Evolutionary conservation across 306 rosid species (phyloP).

Genomic region (Abrus precatorius): DNA sequence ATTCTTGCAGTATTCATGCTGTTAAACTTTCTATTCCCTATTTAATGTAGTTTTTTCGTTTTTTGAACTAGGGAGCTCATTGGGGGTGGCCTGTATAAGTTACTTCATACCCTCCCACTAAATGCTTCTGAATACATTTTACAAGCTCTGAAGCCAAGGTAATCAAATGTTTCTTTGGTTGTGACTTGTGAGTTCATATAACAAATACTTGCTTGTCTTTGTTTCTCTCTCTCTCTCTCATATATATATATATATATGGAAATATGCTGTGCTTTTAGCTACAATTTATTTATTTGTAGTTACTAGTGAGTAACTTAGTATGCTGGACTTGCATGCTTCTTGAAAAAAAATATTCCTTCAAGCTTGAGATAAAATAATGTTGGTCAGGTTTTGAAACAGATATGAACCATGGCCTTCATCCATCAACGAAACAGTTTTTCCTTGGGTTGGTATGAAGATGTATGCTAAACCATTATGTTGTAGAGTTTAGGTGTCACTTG

Average conservation of each 20-base stretch:
- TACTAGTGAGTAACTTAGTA: background rate
- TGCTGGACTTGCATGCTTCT: background rate
- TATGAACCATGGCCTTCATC: conserved; percentile 5
- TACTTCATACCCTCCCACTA: conserved; percentile 63
- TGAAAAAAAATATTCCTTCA: background rate
- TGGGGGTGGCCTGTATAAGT: conserved; percentile 57
- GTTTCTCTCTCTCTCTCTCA: background rate
- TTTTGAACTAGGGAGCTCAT: conserved; percentile 52
- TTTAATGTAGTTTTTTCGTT: background rate
- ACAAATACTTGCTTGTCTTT: conserved; percentile 4
- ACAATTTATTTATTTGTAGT: background rate
- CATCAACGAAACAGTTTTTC: background rate
- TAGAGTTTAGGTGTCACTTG: conserved; percentile 1
- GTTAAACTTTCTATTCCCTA: conserved; percentile 24
- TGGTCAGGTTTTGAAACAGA: background rate
- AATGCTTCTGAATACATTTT: conserved; percentile 76
- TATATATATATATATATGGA: background rate
- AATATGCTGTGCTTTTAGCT: background rate
- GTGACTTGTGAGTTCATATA: conserved; percentile 15
- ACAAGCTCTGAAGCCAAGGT: conserved; percentile 83
- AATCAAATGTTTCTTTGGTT: conserved; percentile 37
- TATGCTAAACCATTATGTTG: background rate
- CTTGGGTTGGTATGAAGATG: background rate
- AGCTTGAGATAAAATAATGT: background rate
- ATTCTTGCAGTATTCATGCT: conserved; percentile 17